These are phyloP conservation scores for Citeromyces matritensis DNA, from an alignment of 805 yeast genomes.

Conservation along the genomic window DNA sequence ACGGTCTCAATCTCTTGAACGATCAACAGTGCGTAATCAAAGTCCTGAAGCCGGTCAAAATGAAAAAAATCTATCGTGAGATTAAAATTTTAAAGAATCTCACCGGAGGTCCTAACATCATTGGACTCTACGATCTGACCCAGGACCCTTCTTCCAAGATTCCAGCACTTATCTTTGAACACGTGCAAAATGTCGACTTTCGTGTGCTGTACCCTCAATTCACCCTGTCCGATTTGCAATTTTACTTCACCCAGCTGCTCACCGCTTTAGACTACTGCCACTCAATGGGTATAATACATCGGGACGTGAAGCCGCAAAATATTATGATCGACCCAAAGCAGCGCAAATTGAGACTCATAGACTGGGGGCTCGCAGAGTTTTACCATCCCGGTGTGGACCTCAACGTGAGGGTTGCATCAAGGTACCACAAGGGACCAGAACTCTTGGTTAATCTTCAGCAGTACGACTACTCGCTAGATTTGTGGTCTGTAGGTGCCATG, in stretches of 20 bases:
- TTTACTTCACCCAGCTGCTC: slow-evolving; percentile 70
- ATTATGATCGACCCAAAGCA: slow-evolving; percentile 77
- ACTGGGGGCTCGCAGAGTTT: slow-evolving; percentile 93
- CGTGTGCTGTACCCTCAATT: slow-evolving; percentile 76
- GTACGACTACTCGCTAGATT: slow-evolving; percentile 78
- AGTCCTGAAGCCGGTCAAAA: slow-evolving; percentile 84
- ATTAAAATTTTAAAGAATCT: slow-evolving; percentile 77
- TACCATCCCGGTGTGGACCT: slow-evolving; percentile 84
- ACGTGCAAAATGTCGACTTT: slow-evolving; percentile 74
- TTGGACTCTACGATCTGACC: slow-evolving; percentile 68
- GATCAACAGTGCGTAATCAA: slow-evolving; percentile 69
- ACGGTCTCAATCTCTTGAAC: slow-evolving; percentile 55
- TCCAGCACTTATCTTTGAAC: slow-evolving; percentile 81
- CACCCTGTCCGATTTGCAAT: slow-evolving; percentile 59
- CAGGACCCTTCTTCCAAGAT: slow-evolving; percentile 76
- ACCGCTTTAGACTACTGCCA: slow-evolving; percentile 79
- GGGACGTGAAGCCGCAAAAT: slow-evolving; percentile 90
- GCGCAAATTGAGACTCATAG: slow-evolving; percentile 57
- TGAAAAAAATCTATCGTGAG: slow-evolving; percentile 86
- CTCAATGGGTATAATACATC: slow-evolving; percentile 88
- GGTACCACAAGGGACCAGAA: slow-evolving; percentile 90
- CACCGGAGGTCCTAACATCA: slow-evolving; percentile 71
- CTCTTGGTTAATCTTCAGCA: slow-evolving; percentile 66
- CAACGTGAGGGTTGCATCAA: slow-evolving; percentile 83
- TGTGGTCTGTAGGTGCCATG: slow-evolving; percentile 91